Evolutionary conservation across 176 grass and related monocot genomes (phyloP).

Genomic region (Guadua angustifolia): DNA sequence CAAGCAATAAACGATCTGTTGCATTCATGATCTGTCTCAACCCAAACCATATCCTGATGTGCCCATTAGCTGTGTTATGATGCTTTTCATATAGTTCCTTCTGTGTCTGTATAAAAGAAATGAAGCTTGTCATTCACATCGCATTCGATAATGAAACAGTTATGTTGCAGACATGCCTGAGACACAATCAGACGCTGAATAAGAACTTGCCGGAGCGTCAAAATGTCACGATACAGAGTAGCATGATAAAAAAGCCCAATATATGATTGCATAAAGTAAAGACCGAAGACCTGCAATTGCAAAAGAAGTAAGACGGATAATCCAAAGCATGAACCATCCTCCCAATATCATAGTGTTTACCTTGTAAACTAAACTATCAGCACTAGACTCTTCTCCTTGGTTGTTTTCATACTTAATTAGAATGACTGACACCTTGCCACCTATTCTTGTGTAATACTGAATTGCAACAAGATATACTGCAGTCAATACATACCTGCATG

Average conservation of each 20-base stretch:
- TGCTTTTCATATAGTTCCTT: slow-evolving; percentile 81
- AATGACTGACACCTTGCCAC: slow-evolving; percentile 89
- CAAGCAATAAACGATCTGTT: too few relatives aligned
- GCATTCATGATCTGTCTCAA: too few relatives aligned
- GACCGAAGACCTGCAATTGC: slow-evolving; percentile 79
- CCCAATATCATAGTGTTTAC: slow-evolving; percentile 51
- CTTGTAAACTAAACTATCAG: slow-evolving; percentile 99
- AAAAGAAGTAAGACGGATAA: slow-evolving; percentile 32
- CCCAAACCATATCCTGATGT: too few relatives aligned
- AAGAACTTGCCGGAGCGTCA: slow-evolving; percentile 78
- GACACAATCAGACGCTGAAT: slow-evolving; percentile 96
- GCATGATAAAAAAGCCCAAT: slow-evolving; percentile 97
- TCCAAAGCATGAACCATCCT: slow-evolving; percentile 13
- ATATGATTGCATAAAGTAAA: slow-evolving; percentile 99
- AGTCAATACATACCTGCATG: slow-evolving; percentile 81
- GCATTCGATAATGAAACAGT: slow-evolving; percentile 5
- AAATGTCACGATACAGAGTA: slow-evolving; percentile 71
- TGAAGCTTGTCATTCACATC: slow-evolving; percentile 13
- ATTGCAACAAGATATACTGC: slow-evolving; percentile 91
- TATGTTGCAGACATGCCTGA: slow-evolving; percentile 56
- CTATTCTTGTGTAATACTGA: slow-evolving; percentile 95
- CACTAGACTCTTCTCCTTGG: slow-evolving; percentile 91
- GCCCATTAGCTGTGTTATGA: slow-evolving; percentile 85
- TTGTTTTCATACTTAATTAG: slow-evolving; percentile 97
- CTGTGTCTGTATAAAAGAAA: slow-evolving; percentile 60